Percentiles rank a stretch among this genome's conserved stretches.
phyloP scores from a whole-genome alignment of 202 grass and related monocot genomes.

The Schoenoplectus triqueter region DNA sequence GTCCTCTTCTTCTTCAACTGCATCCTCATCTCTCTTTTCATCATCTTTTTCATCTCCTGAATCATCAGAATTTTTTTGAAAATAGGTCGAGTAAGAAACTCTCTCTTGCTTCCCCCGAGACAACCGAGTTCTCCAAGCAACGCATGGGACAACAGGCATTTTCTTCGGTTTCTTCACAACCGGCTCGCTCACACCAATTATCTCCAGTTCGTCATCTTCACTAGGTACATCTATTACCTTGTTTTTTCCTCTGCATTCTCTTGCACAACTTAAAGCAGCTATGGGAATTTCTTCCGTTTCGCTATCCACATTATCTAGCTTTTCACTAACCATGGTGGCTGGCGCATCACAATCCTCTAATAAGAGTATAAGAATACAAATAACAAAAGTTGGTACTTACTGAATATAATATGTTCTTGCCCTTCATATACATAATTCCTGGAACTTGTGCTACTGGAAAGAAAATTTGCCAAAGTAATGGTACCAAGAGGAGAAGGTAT shows the following conservation, averaged over 20 bases:
- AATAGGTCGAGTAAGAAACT: conserved; percentile 64
- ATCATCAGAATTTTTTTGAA: conserved; percentile 73
- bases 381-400: conserved; percentile 35
- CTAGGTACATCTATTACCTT: conserved; percentile 53
- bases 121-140: conserved; percentile 78
- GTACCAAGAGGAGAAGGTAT: conserved; percentile 56
- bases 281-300: conserved; percentile 11
- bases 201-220: conserved; percentile 42
- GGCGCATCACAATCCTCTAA: conserved; percentile 6
- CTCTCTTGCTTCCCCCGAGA: conserved; percentile 60
- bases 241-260: conserved; percentile 30
- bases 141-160: conserved; percentile 51
- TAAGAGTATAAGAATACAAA: conserved; percentile 7
- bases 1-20: conserved; percentile 47
- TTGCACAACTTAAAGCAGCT: conserved; percentile 7
- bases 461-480: neutral
- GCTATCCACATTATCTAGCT: conserved; percentile 25
- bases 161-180: conserved; percentile 31
- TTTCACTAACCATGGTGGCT: conserved; percentile 31
- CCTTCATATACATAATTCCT: neutral
- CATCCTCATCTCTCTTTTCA: conserved; percentile 59
- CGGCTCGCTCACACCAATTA: conserved; percentile 37
- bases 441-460: neutral
- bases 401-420: neutral
- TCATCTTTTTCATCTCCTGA: conserved; percentile 60